phyloP scores from a whole-genome alignment of 148 eudicot genomes.

The Rhododendron simsii region DNA sequence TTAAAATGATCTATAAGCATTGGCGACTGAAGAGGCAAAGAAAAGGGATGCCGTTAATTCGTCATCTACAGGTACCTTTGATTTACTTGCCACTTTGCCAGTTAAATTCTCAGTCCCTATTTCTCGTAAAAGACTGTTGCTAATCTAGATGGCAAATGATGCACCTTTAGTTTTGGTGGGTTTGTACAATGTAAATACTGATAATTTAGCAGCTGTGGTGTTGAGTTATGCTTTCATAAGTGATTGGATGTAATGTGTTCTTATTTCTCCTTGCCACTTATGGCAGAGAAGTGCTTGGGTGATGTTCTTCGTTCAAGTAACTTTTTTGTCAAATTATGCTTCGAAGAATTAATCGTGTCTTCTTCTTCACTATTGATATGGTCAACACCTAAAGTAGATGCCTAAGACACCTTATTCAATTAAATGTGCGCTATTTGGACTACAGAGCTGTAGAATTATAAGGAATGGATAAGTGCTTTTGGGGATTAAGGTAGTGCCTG shows the following conservation, averaged over 20 bases:
- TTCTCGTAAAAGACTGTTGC: background rate
- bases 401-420: background rate
- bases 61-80: constrained; percentile 80
- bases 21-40: constrained; percentile 73
- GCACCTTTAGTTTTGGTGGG: background rate
- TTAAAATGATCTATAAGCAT: constrained; percentile 51
- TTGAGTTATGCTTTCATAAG: background rate
- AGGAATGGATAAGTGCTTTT: background rate
- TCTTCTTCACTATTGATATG: background rate
- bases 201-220: background rate
- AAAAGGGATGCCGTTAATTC: constrained; percentile 79
- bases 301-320: background rate
- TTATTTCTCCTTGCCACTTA: background rate
- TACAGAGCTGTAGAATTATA: background rate
- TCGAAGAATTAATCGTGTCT: background rate
- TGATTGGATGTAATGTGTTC: background rate
- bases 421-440: background rate
- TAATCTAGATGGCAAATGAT: background rate
- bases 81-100: background rate
- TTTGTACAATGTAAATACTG: background rate
- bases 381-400: background rate
- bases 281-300: background rate
- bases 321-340: background rate
- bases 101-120: background rate
- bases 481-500: background rate